Conservation (phyloP, 2,329 filamentous ascomycete genomes). For the Diaporthe sp. region DNA sequence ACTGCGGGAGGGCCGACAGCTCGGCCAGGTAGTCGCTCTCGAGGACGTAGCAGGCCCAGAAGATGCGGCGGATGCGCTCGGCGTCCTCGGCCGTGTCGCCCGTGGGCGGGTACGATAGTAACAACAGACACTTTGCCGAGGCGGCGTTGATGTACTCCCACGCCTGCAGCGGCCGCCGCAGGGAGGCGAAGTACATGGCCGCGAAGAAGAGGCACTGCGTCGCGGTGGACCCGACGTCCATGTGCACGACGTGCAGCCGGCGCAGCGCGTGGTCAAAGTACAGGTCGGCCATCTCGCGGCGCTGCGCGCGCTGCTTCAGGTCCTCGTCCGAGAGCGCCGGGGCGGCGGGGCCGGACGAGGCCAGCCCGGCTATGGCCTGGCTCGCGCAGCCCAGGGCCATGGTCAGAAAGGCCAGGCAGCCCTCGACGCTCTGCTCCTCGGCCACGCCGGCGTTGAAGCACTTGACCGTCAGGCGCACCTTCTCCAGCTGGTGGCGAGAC, state of each 20-base stretch:
- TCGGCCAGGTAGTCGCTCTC: conserved; percentile 69
- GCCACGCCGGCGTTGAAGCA: conserved; percentile 52
- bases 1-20: conserved; percentile 63
- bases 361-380: conserved; percentile 53
- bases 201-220: conserved; percentile 66
- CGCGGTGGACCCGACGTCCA: conserved; percentile 60
- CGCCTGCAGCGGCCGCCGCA: conserved; percentile 64
- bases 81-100: conserved; percentile 56
- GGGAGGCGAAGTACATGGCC: conserved; percentile 64
- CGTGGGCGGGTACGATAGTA: conserved; percentile 59
- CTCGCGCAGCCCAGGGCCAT: conserved; percentile 64
- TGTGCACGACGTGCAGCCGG: conserved; percentile 61
- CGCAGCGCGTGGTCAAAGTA: conserved; percentile 64
- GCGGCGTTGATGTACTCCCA: conserved; percentile 66
- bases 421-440: conserved; percentile 54
- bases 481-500: conserved; percentile 55
- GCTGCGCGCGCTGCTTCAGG: conserved; percentile 49
- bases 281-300: conserved; percentile 55
- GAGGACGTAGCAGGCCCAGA: conserved; percentile 69
- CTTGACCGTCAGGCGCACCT: conserved; percentile 47
- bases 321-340: conserved; percentile 46
- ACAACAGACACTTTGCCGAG: conserved; percentile 63
- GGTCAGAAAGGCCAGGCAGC: conserved; percentile 60
- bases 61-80: conserved; percentile 65
- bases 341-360: neutral